A percentile compares a stretch with the other conserved stretches of the same genome.
Evolutionary conservation across 2,329 filamentous ascomycete genomes (phyloP).

Genomic region (Blumeria hordei): DNA sequence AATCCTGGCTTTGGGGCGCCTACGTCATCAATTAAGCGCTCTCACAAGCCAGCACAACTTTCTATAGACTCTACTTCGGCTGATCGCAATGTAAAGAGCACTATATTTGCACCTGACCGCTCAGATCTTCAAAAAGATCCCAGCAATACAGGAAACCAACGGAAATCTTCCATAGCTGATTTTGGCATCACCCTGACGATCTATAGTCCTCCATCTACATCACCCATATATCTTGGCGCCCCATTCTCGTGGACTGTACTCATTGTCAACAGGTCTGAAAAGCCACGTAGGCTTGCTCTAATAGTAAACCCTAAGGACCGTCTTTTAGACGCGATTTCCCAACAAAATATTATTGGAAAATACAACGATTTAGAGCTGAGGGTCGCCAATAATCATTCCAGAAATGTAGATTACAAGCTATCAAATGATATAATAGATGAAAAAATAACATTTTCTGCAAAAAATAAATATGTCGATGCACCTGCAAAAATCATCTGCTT

Average conservation of each 20-base stretch:
- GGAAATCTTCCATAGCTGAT: slow-evolving; percentile 25
- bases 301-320: slow-evolving; percentile 35
- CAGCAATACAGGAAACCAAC: slow-evolving; percentile 24
- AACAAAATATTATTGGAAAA: background rate
- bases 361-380: too few species aligned
- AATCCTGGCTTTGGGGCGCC: slow-evolving; percentile 36
- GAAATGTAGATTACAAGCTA: slow-evolving; percentile 15
- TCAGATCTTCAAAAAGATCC: slow-evolving; percentile 31
- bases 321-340: background rate
- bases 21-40: slow-evolving; percentile 32
- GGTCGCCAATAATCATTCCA: slow-evolving; percentile 7
- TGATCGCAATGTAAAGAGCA: slow-evolving; percentile 19
- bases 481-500: slow-evolving; percentile 47
- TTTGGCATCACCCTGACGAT: slow-evolving; percentile 58
- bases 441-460: slow-evolving; percentile 45
- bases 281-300: slow-evolving; percentile 43
- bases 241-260: slow-evolving; percentile 51
- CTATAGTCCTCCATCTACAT: slow-evolving; percentile 31
- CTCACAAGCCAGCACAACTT: slow-evolving; percentile 37
- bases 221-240: slow-evolving; percentile 36
- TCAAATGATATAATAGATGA: slow-evolving; percentile 50
- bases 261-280: slow-evolving; percentile 45
- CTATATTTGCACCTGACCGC: slow-evolving; percentile 29
- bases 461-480: slow-evolving; percentile 38
- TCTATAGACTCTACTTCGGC: slow-evolving; percentile 32